A percentile compares a stretch with the other conserved stretches of the same genome.
Conservation (phyloP, 1,284 basidiomycete species). For the Grifola frondosa region DNA sequence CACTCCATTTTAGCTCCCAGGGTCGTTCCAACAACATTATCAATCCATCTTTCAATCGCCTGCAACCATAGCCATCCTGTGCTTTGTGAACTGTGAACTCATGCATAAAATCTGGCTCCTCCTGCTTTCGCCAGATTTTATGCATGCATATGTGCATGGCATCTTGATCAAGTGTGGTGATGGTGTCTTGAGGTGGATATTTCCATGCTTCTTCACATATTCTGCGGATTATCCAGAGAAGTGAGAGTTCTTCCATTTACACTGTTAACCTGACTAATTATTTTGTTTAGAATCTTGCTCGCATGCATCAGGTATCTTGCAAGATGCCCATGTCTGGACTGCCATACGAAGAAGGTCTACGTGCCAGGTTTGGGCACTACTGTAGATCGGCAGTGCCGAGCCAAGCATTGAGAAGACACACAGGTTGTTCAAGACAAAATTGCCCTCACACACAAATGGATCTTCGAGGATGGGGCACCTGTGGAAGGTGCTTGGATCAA, state of each 20-base stretch:
- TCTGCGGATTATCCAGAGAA: slow-evolving; percentile 31
- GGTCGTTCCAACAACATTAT: slow-evolving; percentile 28
- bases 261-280: too few relatives aligned
- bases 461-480: slow-evolving; percentile 3
- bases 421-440: background rate
- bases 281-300: slow-evolving; percentile 7
- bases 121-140: slow-evolving; percentile 20
- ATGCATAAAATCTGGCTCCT: slow-evolving; percentile 22
- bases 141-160: slow-evolving; percentile 24
- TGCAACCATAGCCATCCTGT: slow-evolving; percentile 14
- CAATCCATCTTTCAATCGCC: slow-evolving; percentile 10
- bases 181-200: slow-evolving; percentile 19
- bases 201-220: slow-evolving; percentile 24
- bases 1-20: slow-evolving; percentile 16
- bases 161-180: slow-evolving; percentile 22
- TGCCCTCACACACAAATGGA: background rate
- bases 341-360: slow-evolving; percentile 18
- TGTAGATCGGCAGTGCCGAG: background rate
- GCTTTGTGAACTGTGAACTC: slow-evolving; percentile 17
- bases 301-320: slow-evolving; percentile 17
- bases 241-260: slow-evolving; percentile 20
- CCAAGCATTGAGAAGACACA: background rate
- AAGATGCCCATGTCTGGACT: slow-evolving; percentile 28
- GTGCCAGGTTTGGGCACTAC: slow-evolving; percentile 6
- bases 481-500: too few relatives aligned